Base-by-base conservation (phyloP, 108 stramenopile genomes). In the Stephanodiscus minutulus region DNA sequence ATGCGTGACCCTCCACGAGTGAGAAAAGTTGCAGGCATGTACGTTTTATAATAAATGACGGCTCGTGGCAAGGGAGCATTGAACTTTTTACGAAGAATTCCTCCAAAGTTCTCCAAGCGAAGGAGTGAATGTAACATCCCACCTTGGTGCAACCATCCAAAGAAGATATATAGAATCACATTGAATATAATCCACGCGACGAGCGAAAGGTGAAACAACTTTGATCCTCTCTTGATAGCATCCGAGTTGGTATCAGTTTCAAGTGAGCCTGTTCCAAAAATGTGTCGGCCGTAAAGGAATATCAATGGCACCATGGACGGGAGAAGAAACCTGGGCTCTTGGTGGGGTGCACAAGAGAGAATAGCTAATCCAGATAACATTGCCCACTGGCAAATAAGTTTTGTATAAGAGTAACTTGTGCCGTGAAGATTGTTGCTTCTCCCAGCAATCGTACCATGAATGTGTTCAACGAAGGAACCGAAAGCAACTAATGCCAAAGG, bases 1-100 rank as follows among this genome's bases (percentile, higher is more conserved):
- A 33, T 48, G 0, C 27, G 35, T 60, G 41, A 12, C 12, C 47
- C 39, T 21, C 55, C 67, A 29, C 70, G 53, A 3, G 75, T 65
- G 9, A 90, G 78, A 62, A 90, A 92, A 4, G 86, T 83, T 29
- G 91, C 88, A 18, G 87, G 89, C 91, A 90, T 92, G 70, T 92
- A 92, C 15, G 91, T 90, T 25, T 79, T 80, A 44, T 77, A 85
- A 68, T 80, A 92, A 12, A 92, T 80, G 41, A 85, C 39, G 13
- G 76, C 54, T 7, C 54, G 46, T 29, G 79, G 72, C 36, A 58
- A 39, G 5, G 52, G 35, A 35, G 21, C 41, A 55, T 61, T 28
- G 11, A 25, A 31, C 27, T 60, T 22, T 21, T 44, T 36, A 12
- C 33, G 15, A 33, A 29, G 1, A 17, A 58, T 22, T 53, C 47